Conservation (phyloP, 768 basidiomycete genomes). For the Terana coerulea region DNA sequence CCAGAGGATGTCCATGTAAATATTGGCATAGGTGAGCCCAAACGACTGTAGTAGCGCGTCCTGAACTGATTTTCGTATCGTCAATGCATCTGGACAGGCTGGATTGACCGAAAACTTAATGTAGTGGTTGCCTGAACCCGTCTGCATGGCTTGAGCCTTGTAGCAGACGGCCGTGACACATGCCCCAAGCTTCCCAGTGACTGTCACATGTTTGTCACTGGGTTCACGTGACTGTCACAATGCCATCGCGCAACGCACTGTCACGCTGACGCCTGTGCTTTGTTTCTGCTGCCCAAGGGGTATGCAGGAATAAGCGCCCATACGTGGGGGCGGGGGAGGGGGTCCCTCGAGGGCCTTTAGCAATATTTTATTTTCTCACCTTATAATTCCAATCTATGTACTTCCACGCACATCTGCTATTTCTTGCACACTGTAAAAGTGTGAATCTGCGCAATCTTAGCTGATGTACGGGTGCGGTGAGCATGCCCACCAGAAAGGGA, state of each 20-base stretch:
- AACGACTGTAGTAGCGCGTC: slow-evolving; percentile 52
- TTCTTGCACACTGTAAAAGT: too few relatives aligned
- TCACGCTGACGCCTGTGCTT: neutral
- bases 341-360: too few relatives aligned
- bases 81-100: slow-evolving; percentile 36
- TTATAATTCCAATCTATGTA: too few relatives aligned
- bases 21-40: slow-evolving; percentile 47
- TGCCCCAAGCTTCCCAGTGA: neutral
- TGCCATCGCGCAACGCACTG: neutral
- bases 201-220: neutral
- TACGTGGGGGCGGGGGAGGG: too few relatives aligned
- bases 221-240: neutral
- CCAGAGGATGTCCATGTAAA: slow-evolving; percentile 59
- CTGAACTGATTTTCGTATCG: slow-evolving; percentile 51
- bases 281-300: too few relatives aligned
- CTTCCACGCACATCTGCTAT: too few relatives aligned
- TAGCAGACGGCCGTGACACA: neutral
- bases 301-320: too few relatives aligned
- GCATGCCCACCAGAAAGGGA: too few relatives aligned
- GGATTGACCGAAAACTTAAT: slow-evolving; percentile 42
- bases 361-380: too few relatives aligned
- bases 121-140: slow-evolving; percentile 40
- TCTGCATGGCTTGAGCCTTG: neutral
- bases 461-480: too few relatives aligned
- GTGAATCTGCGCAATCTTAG: too few relatives aligned